phyloP scores from a whole-genome alignment of 2,329 filamentous ascomycete genomes.

The Acrocalymma vagum region DNA sequence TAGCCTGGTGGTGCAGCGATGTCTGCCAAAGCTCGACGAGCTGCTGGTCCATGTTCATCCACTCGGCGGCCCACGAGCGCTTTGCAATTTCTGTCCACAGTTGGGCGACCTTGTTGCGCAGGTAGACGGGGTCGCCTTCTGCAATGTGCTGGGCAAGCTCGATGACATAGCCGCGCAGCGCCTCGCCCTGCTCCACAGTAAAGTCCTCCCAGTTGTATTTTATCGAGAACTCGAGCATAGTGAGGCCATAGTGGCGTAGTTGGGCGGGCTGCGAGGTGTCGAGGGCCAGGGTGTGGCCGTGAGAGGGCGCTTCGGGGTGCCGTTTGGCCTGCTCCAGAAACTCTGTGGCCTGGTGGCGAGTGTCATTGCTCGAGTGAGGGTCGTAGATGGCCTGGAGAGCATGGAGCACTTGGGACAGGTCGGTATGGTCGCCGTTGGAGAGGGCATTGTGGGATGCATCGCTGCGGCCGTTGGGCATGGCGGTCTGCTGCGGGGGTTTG shows the following conservation, averaged over 20 bases:
- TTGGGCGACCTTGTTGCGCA: conserved; percentile 93
- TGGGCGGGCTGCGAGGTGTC: conserved; percentile 78
- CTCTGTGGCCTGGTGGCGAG: conserved; percentile 81
- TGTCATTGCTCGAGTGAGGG: conserved; percentile 79
- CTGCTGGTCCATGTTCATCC: conserved; percentile 92
- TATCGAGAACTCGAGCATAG: conserved; percentile 88
- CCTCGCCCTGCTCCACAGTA: conserved; percentile 70
- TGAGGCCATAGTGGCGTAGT: conserved; percentile 92
- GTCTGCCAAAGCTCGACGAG: conserved; percentile 81
- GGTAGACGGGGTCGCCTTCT: conserved; percentile 77
- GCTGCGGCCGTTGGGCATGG: conserved; percentile 27
- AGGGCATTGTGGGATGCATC: conserved; percentile 19
- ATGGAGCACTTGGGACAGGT: conserved; percentile 75
- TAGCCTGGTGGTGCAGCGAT: conserved; percentile 74
- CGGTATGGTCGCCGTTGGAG: conserved; percentile 16
- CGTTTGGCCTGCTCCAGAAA: conserved; percentile 89
- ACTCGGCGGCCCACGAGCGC: conserved; percentile 88
- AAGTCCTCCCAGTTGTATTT: conserved; percentile 85
- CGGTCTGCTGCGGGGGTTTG: conserved; percentile 29
- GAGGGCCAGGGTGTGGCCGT: conserved; percentile 84
- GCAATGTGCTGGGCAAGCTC: conserved; percentile 77
- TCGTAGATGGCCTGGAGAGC: conserved; percentile 90
- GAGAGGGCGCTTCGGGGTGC: conserved; percentile 78
- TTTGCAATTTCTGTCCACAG: conserved; percentile 96
- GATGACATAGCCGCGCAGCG: conserved; percentile 79